Conservation (phyloP, 129 eudicot species). For the Centaurea solstitialis region DNA sequence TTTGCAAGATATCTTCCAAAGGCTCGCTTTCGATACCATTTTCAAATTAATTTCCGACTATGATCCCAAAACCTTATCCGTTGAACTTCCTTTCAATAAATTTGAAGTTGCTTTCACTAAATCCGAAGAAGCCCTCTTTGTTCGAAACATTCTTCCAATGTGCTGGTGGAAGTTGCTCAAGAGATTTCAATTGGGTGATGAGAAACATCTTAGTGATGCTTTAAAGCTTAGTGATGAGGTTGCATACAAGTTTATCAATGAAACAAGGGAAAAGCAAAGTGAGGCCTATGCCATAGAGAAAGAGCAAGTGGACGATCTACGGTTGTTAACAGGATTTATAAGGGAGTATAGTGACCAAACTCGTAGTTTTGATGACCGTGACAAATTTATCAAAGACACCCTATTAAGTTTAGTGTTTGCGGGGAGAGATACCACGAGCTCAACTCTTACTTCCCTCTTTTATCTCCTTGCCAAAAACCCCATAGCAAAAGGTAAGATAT, state of each 20-base stretch:
- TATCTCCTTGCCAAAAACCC: conserved; percentile 48
- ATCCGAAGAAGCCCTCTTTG: too few species aligned
- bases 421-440: conserved; percentile 50
- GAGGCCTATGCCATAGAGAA: not conserved
- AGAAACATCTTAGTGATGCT: conserved; percentile 12
- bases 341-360: too few species aligned
- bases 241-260: conserved; percentile 1
- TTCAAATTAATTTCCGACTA: conserved; percentile 19
- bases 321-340: conserved; percentile 1
- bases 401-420: conserved; percentile 46
- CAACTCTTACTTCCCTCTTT: conserved; percentile 55
- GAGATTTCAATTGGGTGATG: conserved; percentile 28
- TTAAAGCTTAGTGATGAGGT: conserved; percentile 6
- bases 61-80: conserved; percentile 34
- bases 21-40: conserved; percentile 40
- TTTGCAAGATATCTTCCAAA: conserved; percentile 44
- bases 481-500: conserved; percentile 30
- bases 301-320: not conserved
- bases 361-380: too few species aligned
- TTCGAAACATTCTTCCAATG: conserved; percentile 45
- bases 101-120: conserved; percentile 36
- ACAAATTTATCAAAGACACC: conserved; percentile 35
- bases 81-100: conserved; percentile 26
- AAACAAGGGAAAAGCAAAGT: not conserved
- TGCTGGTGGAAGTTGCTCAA: conserved; percentile 35